These are phyloP conservation scores for Aspergillus felis DNA, from an alignment of 2,329 filamentous ascomycete genomes.

Conservation along the genomic window DNA sequence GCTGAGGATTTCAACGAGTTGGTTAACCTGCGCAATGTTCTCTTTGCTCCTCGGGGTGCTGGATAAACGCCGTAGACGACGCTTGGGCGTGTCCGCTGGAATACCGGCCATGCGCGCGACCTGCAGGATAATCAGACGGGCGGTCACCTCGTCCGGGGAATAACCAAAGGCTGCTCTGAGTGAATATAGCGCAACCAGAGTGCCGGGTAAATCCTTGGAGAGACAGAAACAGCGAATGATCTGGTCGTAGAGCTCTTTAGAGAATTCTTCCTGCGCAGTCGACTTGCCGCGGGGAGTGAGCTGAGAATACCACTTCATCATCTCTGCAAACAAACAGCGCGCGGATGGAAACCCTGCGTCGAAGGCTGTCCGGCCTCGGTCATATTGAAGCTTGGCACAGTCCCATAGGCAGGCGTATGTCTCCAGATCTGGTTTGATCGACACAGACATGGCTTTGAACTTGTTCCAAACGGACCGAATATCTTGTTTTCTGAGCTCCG, in stretches of 20 bases:
- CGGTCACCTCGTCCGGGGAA: conserved; percentile 45
- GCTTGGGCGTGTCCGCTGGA: conserved; percentile 28
- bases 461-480: conserved; percentile 52
- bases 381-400: conserved; percentile 47
- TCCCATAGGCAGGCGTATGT: conserved; percentile 67
- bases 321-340: conserved; percentile 45
- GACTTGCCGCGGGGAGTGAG: conserved; percentile 29
- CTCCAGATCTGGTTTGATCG: conserved; percentile 60
- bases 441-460: conserved; percentile 52
- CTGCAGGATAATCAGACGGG: conserved; percentile 47
- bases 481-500: conserved; percentile 59
- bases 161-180: conserved; percentile 43
- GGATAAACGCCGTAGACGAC: conserved; percentile 40
- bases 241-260: conserved; percentile 49
- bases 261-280: conserved; percentile 36
- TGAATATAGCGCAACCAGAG: conserved; percentile 47
- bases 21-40: conserved; percentile 43
- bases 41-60: conserved; percentile 41
- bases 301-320: conserved; percentile 44
- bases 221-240: conserved; percentile 52
- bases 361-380: conserved; percentile 46
- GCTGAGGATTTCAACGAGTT: conserved; percentile 43
- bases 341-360: conserved; percentile 43
- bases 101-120: conserved; percentile 44
- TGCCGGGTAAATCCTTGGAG: conserved; percentile 46